A percentile compares a stretch with the other conserved stretches of the same genome.
phyloP scores from a whole-genome alignment of 768 basidiomycete genomes.

The Trametes gibbosa region DNA sequence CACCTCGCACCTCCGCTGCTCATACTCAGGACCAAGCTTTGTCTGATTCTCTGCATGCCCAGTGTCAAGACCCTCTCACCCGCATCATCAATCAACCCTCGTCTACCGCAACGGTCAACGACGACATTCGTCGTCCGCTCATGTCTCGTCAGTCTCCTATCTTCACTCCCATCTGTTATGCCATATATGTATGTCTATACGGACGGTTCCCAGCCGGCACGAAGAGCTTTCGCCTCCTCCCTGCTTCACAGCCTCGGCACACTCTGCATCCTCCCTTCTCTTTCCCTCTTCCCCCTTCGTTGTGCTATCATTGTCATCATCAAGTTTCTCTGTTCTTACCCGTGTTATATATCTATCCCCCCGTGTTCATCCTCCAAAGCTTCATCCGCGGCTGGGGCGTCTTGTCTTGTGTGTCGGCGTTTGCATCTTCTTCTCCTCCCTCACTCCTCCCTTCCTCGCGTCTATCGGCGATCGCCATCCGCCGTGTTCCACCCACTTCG shows the following conservation, averaged over 20 bases:
- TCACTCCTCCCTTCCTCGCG: neutral
- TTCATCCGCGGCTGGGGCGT: too few species aligned
- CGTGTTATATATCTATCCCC: neutral
- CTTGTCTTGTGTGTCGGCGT: neutral
- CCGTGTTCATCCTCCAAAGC: neutral
- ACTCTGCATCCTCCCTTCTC: neutral
- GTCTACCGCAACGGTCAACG: neutral
- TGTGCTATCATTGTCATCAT: neutral
- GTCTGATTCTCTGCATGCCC: neutral
- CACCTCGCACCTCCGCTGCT: neutral
- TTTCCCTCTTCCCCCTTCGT: neutral
- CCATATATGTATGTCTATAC: conserved; percentile 19
- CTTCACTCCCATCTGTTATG: conserved; percentile 17
- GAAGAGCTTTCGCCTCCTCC: neutral
- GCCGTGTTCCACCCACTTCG: neutral
- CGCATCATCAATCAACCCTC: neutral
- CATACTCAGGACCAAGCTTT: neutral
- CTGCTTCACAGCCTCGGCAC: neutral
- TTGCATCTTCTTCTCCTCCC: neutral
- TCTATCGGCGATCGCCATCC: neutral
- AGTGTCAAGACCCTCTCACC: neutral
- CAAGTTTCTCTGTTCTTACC: neutral
- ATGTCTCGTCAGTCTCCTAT: conserved; percentile 2
- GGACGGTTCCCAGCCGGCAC: conserved; percentile 12
- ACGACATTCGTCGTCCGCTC: neutral